Base-by-base conservation (phyloP, 768 basidiomycete genomes). In the Mycena pura region DNA sequence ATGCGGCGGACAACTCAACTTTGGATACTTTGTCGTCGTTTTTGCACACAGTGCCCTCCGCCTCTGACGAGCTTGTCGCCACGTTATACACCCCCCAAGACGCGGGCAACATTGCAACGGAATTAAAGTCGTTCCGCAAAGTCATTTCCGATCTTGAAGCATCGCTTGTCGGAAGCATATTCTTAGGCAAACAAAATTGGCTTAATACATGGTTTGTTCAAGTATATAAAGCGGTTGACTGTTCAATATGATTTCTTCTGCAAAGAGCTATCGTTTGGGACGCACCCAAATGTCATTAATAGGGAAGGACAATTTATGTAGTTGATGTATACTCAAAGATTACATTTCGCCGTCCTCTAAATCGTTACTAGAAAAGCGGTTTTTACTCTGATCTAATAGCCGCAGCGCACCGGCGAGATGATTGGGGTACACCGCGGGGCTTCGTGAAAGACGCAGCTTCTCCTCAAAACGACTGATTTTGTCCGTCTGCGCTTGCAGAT, bases 51-150 rank as follows among this genome's bases (percentile, higher is more conserved):
- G 77, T 91, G 21, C 77, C 88, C 17, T 70, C 80, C 46, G 78
- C 82, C 3, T 79, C 84, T 5, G 91, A 93, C 69, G 88, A 93
- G 38, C 76, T 92, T 52, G 81, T 88, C 21, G 80, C 88, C n/a
- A 75, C 86, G 3, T 74, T 90, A 38, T 90, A 92, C 69, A 62
- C 83, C 0, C 88, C 89, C 5, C 90, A 92, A 67, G 79, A 86
- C 57, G 68, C 71, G 0, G 66, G 68, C 1, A 72, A 78, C 31
- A 72, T 91, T 49, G 64, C 66, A 10, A 65, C 71, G 11, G 79
- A 84, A 52, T 63, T 86, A 27, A 60, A 68, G 5, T 61, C 76
- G 0, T 78, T 86, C 43, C 68, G 74, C 40, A 67, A 66, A 7
- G 70, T 79, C 31, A 74, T 84, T 11, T 64, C 73, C 21, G 66